Evolutionary conservation across 139 green algal species (phyloP).

Genomic region (Volvox africanus): DNA sequence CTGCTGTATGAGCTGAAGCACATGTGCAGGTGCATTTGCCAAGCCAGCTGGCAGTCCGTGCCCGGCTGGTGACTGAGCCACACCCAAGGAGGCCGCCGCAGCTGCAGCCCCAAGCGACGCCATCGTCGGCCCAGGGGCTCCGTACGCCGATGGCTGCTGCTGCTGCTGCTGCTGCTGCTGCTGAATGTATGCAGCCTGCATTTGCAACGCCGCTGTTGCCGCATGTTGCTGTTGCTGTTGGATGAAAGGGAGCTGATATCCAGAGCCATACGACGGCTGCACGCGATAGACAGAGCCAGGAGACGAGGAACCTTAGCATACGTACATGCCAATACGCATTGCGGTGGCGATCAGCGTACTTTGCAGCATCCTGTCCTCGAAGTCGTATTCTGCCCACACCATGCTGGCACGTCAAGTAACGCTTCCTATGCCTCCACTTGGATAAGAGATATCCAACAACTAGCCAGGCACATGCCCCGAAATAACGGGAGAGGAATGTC

Average conservation of each 20-base stretch:
- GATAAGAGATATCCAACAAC: too few species aligned
- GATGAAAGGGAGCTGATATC: neutral
- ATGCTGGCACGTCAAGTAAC: too few species aligned
- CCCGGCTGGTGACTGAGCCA: neutral
- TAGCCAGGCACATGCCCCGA: too few species aligned
- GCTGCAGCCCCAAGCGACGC: neutral
- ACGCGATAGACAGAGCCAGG: neutral
- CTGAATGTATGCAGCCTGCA: conserved; percentile 4
- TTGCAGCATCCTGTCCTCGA: too few species aligned
- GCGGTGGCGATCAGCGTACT: too few species aligned
- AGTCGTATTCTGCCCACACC: too few species aligned
- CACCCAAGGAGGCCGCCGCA: neutral
- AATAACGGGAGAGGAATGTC: too few species aligned
- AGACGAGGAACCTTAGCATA: too few species aligned
- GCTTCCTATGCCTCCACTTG: too few species aligned
- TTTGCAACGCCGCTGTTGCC: neutral
- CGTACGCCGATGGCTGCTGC: neutral
- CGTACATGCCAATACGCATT: too few species aligned
- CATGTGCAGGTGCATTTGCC: neutral
- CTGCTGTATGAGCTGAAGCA: conserved; percentile 3
- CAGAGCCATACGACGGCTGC: neutral
- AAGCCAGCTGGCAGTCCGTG: neutral
- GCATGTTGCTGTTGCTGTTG: conserved; percentile 30
- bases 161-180: conserved; percentile 46
- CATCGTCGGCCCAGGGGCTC: neutral